Base-by-base conservation (phyloP, 345 rosid species). In the Carallia pectinifolia region DNA sequence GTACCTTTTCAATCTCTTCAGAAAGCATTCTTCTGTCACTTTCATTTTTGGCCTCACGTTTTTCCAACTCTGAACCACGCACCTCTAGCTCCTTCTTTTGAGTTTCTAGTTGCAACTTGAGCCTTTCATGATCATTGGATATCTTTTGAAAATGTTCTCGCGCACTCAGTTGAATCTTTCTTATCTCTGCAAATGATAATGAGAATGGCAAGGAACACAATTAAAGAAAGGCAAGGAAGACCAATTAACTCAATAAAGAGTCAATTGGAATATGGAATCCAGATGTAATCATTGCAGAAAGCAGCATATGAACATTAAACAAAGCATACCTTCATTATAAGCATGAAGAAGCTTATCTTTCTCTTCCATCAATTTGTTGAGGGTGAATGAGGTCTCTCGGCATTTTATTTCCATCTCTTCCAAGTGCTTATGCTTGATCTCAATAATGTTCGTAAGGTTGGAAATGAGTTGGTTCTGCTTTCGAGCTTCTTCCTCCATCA, bases 11-110 rank as follows among this genome's bases (percentile, higher is more conserved):
- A 70, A 84, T 85, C 81, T 89, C 99, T 77, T 85, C 87, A 4
- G 81, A 78, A 52, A 95, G 81, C 50, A 73, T 69, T 74, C 79
- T 88, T 63, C 86, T 89, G 66, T 87, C 97, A 77, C 37, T 88
- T 80, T 92, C 97, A 85, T 90, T 90, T 65, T 78, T 77, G n/a
- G 94, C 90, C 80, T 95, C 97, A 60, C 99, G 96, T 78, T 83
- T 79, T 80, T 86, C 89, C 83, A 90, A 74, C 72, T 88, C 93
- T 40, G 67, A 69, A 62, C 87, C 86, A 34, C 92, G 89, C 63
- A 81, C 65, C 77, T 92, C 91, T 58, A 95, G 94, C 75, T 87
- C 93, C 73, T 69, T 84, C 68, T 82, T 86, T 74, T 84, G 96
- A 77, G 96, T 82, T 79, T 84, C 98, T 66, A 92, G 72, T 69